A percentile compares a stretch with the other conserved stretches of the same genome.
Conservation (phyloP, 2,329 filamentous ascomycete genomes). For the Fusarium protoensiforme region DNA sequence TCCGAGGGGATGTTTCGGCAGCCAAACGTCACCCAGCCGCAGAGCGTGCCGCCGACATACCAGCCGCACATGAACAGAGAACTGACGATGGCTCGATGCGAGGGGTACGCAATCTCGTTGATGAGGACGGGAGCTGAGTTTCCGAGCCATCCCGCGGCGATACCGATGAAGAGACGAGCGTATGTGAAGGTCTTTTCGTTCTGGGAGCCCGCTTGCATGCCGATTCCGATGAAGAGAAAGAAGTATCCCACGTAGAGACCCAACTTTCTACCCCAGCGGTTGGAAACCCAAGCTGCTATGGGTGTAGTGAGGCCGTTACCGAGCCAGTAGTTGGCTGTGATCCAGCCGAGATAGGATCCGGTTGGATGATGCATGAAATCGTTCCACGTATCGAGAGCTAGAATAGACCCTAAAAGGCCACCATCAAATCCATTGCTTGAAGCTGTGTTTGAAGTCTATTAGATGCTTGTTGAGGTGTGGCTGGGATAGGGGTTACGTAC, state of each 20-base stretch:
- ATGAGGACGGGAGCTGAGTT: slow-evolving; percentile 27
- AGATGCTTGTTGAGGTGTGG: background rate
- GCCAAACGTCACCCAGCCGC: slow-evolving; percentile 31
- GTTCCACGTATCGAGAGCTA: slow-evolving; percentile 36
- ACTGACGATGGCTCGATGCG: slow-evolving; percentile 23
- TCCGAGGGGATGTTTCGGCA: slow-evolving; percentile 26
- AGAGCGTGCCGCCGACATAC: slow-evolving; percentile 33
- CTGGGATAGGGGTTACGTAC: background rate
- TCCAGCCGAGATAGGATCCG: slow-evolving; percentile 37
- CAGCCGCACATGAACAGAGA: slow-evolving; percentile 31
- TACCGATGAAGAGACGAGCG: slow-evolving; percentile 25
- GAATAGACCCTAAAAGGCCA: slow-evolving; percentile 16
- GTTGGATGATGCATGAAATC: slow-evolving; percentile 31
- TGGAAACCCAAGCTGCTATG: slow-evolving; percentile 29
- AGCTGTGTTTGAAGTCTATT: background rate
- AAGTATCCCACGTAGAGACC: slow-evolving; percentile 27
- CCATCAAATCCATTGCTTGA: slow-evolving; percentile 31
- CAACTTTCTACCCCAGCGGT: slow-evolving; percentile 20
- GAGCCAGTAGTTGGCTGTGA: slow-evolving; percentile 40
- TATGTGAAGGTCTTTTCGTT: slow-evolving; percentile 30
- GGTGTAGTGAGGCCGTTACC: slow-evolving; percentile 34
- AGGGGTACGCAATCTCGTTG: slow-evolving; percentile 30
- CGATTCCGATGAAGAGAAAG: slow-evolving; percentile 25
- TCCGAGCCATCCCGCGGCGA: slow-evolving; percentile 23
- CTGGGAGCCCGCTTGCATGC: slow-evolving; percentile 21